Evolutionary conservation across 176 grass and related monocot species (phyloP), one percentile per base, ranked within the genome.

Genomic region (Oryza glumipatula): DNA sequence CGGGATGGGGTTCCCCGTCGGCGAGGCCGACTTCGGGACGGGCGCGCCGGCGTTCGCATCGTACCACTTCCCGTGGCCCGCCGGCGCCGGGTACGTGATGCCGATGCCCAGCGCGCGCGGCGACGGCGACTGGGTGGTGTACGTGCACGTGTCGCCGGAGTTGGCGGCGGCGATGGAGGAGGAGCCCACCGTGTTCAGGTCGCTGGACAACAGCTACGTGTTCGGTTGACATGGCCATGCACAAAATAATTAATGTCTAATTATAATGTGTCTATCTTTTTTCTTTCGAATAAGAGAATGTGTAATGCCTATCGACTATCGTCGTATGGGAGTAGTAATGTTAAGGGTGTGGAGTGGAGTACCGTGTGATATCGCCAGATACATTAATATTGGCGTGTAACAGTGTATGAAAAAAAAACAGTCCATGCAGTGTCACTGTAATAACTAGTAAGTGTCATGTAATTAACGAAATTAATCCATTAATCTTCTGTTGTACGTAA

Each of bases 51-150:
- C 28, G 70, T 92, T 92, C 65, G 90, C 87, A 60, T 94, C 90
- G 46, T 94, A 92, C 90, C 87, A 92, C 48, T 94, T 94, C 83
- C 83, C 90, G 4, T 88, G 84, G 92, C 86, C 77, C 26, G 52
- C 65, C 13, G 77, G 35, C 30, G 15, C 85, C 3, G 87, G 87
- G 13, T 94, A 94, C 73, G 82, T 94, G 64, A 94, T 94, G 93
- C 93, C 93, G 75, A 94, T 94, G 84, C 90, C 93, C 14, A 87
- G 90, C 87, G 69, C 70, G 2, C 88, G 71, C 24, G 83, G 79
- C 2, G 81, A 76, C 35, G 90, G 89, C 0, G 87, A 88, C 15
- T 97, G 92, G 92, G 88, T 97, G 21, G 89, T 97, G 36, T 94
- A 94, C 78, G 88, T 85, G 32, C 92, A 94, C 52, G 70, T 83